Evolutionary conservation across 352 stramenopile genomes (phyloP).

Genomic region (Phytophthora uliginosa): DNA sequence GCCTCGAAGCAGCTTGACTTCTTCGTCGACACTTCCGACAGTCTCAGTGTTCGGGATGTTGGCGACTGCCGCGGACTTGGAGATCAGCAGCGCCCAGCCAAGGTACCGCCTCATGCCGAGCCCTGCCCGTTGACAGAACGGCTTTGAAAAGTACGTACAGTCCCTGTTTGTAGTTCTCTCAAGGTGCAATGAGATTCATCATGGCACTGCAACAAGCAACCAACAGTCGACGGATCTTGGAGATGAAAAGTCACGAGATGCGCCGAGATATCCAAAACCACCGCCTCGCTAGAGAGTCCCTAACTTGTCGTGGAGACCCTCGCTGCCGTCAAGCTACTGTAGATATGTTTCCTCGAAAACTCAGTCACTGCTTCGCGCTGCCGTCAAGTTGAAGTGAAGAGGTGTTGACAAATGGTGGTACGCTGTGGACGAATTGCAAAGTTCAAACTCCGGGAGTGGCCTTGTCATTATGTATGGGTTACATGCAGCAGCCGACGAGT

Average conservation of each 20-base stretch:
- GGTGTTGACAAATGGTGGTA: not conserved
- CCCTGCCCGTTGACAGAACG: not conserved
- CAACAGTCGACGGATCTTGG: conserved; percentile 29
- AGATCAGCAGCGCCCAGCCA: conserved; percentile 9
- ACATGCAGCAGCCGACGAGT: conserved; percentile 2
- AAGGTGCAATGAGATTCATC: not conserved
- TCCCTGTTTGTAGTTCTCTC: not conserved
- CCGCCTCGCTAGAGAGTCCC: not conserved
- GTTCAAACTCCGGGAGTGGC: not conserved
- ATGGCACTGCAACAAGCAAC: not conserved
- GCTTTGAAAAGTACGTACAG: not conserved
- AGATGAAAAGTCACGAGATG: conserved; percentile 31
- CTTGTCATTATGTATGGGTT: conserved; percentile 1
- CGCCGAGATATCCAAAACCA: conserved; percentile 16
- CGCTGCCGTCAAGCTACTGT: not conserved
- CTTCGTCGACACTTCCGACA: not conserved
- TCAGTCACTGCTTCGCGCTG: too few relatives aligned
- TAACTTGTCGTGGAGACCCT: not conserved
- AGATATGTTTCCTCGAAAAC: not conserved
- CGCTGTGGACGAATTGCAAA: not conserved
- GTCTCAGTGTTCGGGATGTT: not conserved
- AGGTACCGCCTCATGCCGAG: conserved; percentile 27
- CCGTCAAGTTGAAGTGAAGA: not conserved
- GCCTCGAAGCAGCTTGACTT: not conserved
- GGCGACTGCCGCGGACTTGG: not conserved